These are phyloP conservation scores for Barnettozyma siamensis DNA, from an alignment of 805 yeast genomes.

Conservation along the genomic window DNA sequence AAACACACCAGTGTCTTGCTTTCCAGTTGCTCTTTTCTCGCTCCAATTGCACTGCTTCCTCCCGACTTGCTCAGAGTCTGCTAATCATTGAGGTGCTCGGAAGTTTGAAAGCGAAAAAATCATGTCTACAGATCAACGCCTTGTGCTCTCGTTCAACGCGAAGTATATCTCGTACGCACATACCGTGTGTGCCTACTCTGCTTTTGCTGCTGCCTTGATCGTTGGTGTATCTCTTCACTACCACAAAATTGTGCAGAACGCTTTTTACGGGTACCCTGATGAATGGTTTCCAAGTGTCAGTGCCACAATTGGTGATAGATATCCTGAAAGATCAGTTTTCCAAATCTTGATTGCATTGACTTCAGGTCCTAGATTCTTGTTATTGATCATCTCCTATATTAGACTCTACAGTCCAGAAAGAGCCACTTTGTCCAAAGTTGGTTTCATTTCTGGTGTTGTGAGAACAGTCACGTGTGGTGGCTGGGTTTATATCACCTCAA, in stretches of 20 bases:
- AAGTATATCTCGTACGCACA: conserved; percentile 66
- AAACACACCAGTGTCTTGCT: too few relatives aligned
- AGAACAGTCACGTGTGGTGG: conserved; percentile 97
- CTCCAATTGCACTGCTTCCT: too few relatives aligned
- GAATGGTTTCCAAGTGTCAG: conserved; percentile 99
- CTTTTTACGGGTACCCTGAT: conserved; percentile 86
- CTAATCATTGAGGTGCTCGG: too few relatives aligned
- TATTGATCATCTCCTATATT: conserved; percentile 48
- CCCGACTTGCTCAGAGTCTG: too few relatives aligned
- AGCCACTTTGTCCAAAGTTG: conserved; percentile 32
- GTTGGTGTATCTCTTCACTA: conserved; percentile 79
- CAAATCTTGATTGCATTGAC: conserved; percentile 90
- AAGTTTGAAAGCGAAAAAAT: too few relatives aligned
- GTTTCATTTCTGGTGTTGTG: conserved; percentile 61
- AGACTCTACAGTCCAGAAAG: conserved; percentile 33
- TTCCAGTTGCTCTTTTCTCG: too few relatives aligned
- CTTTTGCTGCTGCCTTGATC: conserved; percentile 68
- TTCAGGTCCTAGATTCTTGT: conserved; percentile 82
- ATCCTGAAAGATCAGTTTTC: conserved; percentile 90
- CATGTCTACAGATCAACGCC: conserved; percentile 2
- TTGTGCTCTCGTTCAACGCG: conserved; percentile 49
- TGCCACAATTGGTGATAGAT: conserved; percentile 94
- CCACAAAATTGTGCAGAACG: conserved; percentile 81
- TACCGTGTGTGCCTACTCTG: conserved; percentile 62
- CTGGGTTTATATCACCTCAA: conserved; percentile 95